Percentiles rank a stretch among this genome's conserved stretches.
Conservation (phyloP, 1,284 basidiomycete genomes). For the Apiotrichum sp. region DNA sequence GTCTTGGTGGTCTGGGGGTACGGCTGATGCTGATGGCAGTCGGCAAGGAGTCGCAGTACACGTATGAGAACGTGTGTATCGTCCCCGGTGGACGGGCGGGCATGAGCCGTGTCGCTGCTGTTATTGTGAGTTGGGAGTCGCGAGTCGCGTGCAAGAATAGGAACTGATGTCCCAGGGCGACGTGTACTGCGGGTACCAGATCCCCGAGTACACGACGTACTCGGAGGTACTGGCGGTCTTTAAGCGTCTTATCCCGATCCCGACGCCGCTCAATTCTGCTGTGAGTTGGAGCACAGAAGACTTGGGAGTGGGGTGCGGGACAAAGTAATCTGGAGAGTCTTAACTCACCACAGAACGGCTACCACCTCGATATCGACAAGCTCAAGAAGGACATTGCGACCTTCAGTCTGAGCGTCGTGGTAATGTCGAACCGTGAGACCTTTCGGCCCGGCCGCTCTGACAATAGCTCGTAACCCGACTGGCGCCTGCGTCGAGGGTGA, state of each 20-base stretch:
- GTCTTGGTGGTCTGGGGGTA: not conserved
- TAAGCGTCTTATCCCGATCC: constrained; percentile 80
- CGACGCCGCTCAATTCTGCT: constrained; percentile 53
- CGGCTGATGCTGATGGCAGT: constrained; percentile 25
- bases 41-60: constrained; percentile 74
- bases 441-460: not conserved
- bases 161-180: constrained; percentile 21
- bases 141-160: no score
- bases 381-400: constrained; percentile 6
- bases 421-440: constrained; percentile 65
- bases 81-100: constrained; percentile 79
- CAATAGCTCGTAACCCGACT: constrained; percentile 53
- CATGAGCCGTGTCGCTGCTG: constrained; percentile 80
- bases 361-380: constrained; percentile 63
- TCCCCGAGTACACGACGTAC: constrained; percentile 46
- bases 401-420: constrained; percentile 72
- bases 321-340: not conserved
- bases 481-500: constrained; percentile 70
- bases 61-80: constrained; percentile 65
- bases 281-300: not conserved
- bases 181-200: constrained; percentile 40
- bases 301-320: no score
- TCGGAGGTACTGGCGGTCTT: constrained; percentile 74
- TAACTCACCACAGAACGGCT: constrained; percentile 50
- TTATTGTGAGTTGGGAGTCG: constrained; percentile 50